Conservation (phyloP, 257 asterid species). For the Coffea eugenioides region DNA sequence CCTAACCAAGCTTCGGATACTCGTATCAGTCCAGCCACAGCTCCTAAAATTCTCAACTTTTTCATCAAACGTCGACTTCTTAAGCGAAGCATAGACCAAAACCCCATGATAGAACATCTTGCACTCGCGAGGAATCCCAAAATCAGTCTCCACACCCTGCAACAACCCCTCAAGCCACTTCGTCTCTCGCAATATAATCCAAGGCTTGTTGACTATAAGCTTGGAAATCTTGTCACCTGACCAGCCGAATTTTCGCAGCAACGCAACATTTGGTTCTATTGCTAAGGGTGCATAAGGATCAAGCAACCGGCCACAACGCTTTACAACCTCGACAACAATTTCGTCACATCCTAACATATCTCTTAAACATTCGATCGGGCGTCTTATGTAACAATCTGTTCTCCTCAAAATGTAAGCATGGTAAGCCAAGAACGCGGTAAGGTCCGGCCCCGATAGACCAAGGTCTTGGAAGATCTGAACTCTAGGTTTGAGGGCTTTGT, state of each 20-base stretch:
- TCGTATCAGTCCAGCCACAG: not conserved
- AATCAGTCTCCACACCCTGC: too few relatives aligned
- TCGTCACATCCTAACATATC: slow-evolving; percentile 16
- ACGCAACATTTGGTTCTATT: too few relatives aligned
- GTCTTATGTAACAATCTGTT: not conserved
- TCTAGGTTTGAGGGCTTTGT: slow-evolving; percentile 23
- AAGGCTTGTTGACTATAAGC: too few relatives aligned
- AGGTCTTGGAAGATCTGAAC: slow-evolving; percentile 9
- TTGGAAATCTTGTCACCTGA: too few relatives aligned
- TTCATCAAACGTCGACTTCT: too few relatives aligned
- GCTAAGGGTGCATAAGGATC: too few relatives aligned
- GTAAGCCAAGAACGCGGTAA: too few relatives aligned
- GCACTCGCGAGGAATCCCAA: slow-evolving; percentile 17
- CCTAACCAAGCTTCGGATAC: not conserved
- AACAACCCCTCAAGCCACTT: too few relatives aligned
- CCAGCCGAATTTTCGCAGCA: too few relatives aligned
- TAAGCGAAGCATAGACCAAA: too few relatives aligned
- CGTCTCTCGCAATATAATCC: too few relatives aligned
- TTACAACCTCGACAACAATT: slow-evolving; percentile 11
- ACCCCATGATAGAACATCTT: not conserved
- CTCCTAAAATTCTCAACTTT: slow-evolving; percentile 13
- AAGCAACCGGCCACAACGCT: not conserved
- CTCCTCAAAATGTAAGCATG: too few relatives aligned
- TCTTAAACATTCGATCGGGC: slow-evolving; percentile 3
- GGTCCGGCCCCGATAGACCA: slow-evolving; percentile 3